These are phyloP conservation scores for Saccharomycopsis synnaedendra DNA, from an alignment of 805 yeast species.

Conservation along the genomic window DNA sequence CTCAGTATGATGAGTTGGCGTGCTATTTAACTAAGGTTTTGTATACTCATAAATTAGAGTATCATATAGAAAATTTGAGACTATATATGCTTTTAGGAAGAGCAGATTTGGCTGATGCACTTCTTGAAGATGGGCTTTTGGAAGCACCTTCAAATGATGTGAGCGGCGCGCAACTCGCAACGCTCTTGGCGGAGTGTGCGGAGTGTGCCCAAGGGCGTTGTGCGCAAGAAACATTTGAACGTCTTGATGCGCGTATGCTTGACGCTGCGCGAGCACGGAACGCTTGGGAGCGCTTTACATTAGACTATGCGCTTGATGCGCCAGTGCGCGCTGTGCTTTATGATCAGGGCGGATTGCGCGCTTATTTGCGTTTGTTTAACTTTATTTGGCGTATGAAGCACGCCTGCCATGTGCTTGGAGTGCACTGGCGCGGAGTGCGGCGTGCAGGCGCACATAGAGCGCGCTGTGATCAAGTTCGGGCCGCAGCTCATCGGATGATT, in stretches of 20 bases:
- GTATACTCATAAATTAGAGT: constrained; percentile 10
- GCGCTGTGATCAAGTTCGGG: no score
- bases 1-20: constrained; percentile 11
- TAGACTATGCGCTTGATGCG: constrained; percentile 51
- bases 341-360: constrained; percentile 31
- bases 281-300: constrained; percentile 90
- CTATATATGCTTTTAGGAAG: constrained; percentile 49
- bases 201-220: no score
- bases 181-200: no score
- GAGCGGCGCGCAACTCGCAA: constrained; percentile 52
- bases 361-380: constrained; percentile 72
- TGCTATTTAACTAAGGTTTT: constrained; percentile 9
- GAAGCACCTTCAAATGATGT: constrained; percentile 52
- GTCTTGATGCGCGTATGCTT: constrained; percentile 75
- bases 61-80: constrained; percentile 20
- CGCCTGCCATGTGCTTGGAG: no score
- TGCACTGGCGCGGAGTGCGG: no score
- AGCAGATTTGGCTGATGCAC: constrained; percentile 71
- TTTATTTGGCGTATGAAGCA: constrained; percentile 59
- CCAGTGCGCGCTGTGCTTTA: constrained; percentile 21
- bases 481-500: constrained; percentile 22
- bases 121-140: constrained; percentile 50
- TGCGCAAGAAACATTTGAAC: constrained; percentile 40
- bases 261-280: constrained; percentile 50
- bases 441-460: no score